Percentiles rank a stretch among this genome's conserved stretches.
Evolutionary conservation across 2,329 filamentous ascomycete genomes (phyloP).

Genomic region (Myrmaecium sp.): DNA sequence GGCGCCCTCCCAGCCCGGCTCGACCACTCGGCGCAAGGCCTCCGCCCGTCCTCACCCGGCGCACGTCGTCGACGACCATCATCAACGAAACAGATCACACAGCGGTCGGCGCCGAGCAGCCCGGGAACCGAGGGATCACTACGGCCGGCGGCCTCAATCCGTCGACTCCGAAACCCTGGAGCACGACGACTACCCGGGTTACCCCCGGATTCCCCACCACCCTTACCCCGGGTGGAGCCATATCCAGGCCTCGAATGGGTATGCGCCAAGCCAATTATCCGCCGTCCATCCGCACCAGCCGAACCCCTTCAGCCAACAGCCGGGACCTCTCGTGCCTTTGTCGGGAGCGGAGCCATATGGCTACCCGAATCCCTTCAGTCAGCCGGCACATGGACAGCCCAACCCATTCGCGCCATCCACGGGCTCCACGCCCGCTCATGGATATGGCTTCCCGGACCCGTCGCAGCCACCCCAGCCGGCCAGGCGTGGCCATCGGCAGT

Average conservation of each 20-base stretch:
- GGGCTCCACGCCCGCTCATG: conserved; percentile 8
- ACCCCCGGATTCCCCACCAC: conserved; percentile 18
- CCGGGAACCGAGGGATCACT: conserved; percentile 13
- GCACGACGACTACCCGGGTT: conserved; percentile 29
- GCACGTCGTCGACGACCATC: conserved; percentile 13
- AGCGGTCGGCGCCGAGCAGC: conserved; percentile 17
- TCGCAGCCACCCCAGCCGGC: conserved; percentile 8
- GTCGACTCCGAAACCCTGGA: conserved; percentile 25
- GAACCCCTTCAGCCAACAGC: conserved; percentile 13
- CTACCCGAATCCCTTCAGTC: conserved; percentile 19
- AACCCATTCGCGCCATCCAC: conserved; percentile 22
- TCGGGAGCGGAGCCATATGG: conserved; percentile 21
- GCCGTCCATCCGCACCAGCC: conserved; percentile 11
- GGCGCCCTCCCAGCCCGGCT: neutral
- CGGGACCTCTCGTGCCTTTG: conserved; percentile 14
- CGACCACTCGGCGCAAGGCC: conserved; percentile 13
- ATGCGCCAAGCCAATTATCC: conserved; percentile 22
- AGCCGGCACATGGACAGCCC: conserved; percentile 4
- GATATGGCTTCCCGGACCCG: conserved; percentile 18
- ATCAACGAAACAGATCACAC: conserved; percentile 14
- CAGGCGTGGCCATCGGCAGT: conserved; percentile 12
- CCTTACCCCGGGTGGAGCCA: conserved; percentile 20
- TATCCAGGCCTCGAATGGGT: conserved; percentile 16
- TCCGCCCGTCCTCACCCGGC: conserved; percentile 15
- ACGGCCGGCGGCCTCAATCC: conserved; percentile 14